Percentiles rank a stretch among this genome's conserved stretches.
Conservation (phyloP, 2,329 filamentous ascomycete species). For the Pyricularia grisea region DNA sequence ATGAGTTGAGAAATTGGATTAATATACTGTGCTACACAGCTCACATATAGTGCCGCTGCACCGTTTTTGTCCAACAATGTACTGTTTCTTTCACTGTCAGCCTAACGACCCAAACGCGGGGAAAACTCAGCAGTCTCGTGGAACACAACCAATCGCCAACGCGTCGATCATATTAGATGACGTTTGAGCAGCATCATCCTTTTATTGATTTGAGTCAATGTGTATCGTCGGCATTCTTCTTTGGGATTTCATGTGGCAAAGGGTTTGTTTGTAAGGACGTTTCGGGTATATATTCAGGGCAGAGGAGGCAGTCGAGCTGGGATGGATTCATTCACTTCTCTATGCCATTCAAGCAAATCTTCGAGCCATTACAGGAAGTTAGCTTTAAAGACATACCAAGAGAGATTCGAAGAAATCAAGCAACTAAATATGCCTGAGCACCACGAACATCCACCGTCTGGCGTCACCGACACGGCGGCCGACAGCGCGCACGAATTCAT, state of each 20-base stretch:
- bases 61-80: background rate
- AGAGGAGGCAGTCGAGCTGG: background rate
- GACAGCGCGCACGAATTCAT: conserved; percentile 2
- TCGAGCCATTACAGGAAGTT: background rate
- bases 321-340: background rate
- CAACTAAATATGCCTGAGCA: background rate
- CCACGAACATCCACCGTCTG: background rate
- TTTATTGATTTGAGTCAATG: background rate
- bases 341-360: background rate
- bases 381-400: background rate
- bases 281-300: background rate
- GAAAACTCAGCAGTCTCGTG: background rate
- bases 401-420: background rate
- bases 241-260: background rate
- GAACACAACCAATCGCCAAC: background rate
- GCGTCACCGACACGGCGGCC: conserved; percentile 1
- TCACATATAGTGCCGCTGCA: background rate
- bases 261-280: background rate
- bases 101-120: background rate
- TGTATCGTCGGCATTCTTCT: background rate
- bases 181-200: background rate
- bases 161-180: background rate
- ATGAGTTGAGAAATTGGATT: background rate
- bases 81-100: background rate
- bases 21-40: background rate